Evolutionary conservation across 306 rosid species (phyloP).

Genomic region (Prunus davidiana): DNA sequence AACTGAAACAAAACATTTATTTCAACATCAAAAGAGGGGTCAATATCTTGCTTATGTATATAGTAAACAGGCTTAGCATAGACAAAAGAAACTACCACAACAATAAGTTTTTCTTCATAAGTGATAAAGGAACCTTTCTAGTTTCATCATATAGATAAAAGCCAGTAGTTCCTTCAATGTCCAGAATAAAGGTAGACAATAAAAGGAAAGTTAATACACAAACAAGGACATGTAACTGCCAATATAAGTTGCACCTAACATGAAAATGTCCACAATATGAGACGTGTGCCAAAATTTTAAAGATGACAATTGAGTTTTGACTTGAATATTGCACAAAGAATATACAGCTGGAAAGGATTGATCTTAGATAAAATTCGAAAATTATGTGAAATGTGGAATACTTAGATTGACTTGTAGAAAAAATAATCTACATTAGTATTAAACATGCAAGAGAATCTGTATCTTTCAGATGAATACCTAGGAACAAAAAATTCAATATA

Average conservation of each 20-base stretch:
- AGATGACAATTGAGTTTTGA: background rate
- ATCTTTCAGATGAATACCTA: background rate
- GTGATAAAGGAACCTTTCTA: background rate
- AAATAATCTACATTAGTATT: background rate
- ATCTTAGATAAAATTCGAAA: background rate
- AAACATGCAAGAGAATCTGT: background rate
- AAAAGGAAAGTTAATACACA: background rate
- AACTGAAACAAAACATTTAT: conserved; percentile 30
- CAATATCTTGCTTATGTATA: background rate
- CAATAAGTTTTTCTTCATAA: background rate
- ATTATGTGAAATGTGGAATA: background rate
- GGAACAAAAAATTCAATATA: background rate
- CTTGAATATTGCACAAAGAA: background rate
- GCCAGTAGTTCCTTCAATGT: background rate
- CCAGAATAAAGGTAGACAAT: background rate
- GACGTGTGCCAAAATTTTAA: background rate
- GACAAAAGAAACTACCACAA: background rate
- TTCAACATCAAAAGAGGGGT: background rate
- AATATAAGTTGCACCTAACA: background rate
- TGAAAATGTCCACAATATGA: background rate
- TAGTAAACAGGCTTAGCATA: background rate
- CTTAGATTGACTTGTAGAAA: background rate
- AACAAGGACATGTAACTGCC: background rate
- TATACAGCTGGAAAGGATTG: background rate
- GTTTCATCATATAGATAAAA: background rate